phyloP scores from a whole-genome alignment of 176 grass and related monocot species.

The Eleusine indica region DNA sequence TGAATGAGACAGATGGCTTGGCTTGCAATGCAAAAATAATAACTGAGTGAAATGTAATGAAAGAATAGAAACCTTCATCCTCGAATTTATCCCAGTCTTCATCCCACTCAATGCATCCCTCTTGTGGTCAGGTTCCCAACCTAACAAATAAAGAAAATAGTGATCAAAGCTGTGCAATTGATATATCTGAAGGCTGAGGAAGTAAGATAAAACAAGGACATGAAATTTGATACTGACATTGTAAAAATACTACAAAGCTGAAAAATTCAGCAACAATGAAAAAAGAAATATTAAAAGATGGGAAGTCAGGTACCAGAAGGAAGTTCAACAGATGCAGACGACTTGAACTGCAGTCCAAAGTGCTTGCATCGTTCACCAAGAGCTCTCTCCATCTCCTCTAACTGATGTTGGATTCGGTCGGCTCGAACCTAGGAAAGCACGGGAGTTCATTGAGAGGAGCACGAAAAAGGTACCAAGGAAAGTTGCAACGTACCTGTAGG shows the following conservation, averaged over 20 bases:
- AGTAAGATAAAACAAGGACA: conserved; percentile 13
- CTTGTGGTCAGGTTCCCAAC: conserved; percentile 84
- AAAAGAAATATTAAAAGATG: background rate
- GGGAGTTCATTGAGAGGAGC: conserved; percentile 23
- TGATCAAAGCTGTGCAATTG: conserved; percentile 1
- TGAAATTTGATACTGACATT: background rate
- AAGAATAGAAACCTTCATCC: conserved; percentile 83
- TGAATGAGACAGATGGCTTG: background rate
- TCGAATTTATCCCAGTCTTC: conserved; percentile 99
- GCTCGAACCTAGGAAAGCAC: conserved; percentile 74
- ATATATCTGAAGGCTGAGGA: background rate
- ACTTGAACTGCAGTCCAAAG: conserved; percentile 78
- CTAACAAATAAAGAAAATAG: conserved; percentile 50
- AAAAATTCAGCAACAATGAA: conserved; percentile 11
- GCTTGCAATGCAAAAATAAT: conserved; percentile 9
- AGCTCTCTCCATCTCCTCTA: conserved; percentile 95
- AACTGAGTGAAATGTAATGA: conserved; percentile 1
- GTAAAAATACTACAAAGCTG: background rate
- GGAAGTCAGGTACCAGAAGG: conserved; percentile 69
- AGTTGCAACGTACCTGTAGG: conserved; percentile 79
- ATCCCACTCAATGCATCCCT: conserved; percentile 84
- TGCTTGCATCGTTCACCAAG: conserved; percentile 92
- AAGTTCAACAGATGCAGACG: conserved; percentile 80
- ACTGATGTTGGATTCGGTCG: conserved; percentile 93
- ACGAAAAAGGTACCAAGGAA: conserved; percentile 13